Evolutionary conservation across 176 grass and related monocot species (phyloP), one percentile per base, ranked within the genome.

Genomic region (Aegilops umbellulata): DNA sequence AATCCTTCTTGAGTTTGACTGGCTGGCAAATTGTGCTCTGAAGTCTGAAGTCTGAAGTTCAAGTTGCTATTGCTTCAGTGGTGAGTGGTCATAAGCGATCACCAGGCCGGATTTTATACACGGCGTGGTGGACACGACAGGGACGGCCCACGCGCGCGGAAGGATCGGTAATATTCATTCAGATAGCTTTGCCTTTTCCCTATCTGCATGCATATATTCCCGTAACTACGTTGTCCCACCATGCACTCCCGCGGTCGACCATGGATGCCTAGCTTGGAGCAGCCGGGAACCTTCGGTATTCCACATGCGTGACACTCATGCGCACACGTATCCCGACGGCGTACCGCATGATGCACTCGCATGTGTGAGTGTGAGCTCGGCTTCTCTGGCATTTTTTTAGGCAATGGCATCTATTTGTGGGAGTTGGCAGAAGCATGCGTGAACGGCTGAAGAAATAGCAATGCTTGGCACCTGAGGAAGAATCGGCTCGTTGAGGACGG

Each of bases 91-190:
- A 32, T 4, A 32, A 32, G 29, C 34, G 34, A 35, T 35, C 34
- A 35, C 34, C 6, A 6, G 34, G 8, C 36, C 36, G 36, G 6
- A 8, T 39, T 88, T 88, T 88, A 88, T 84, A 78, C 74, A 79
- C 65, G 55, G 7, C 65, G 65, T 63, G 29, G 15, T 17, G 47
- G 10, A 81, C 6, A 44, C 67, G 39, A 74, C 10, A 31, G 2
- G 74, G 10, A 10, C 32, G 61, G 30, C 15, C 63, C 61, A 78
- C 63, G 74, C 1, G 63, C 63, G 47, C 35, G 76, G 74, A 29
- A 31, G 20, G 25, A 80, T 47, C 61, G 12, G 27, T 82, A 24
- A 8, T 65, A 19, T 34, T 47, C 49, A 55, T 31, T 49, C 12
- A 17, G 35, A 19, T 69, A 20, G n/a, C 32, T 41, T 30, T 46